A percentile compares a stretch with the other conserved stretches of the same genome.
Conservation (phyloP, 352 stramenopile species). For the Pythium scleroteichum region DNA sequence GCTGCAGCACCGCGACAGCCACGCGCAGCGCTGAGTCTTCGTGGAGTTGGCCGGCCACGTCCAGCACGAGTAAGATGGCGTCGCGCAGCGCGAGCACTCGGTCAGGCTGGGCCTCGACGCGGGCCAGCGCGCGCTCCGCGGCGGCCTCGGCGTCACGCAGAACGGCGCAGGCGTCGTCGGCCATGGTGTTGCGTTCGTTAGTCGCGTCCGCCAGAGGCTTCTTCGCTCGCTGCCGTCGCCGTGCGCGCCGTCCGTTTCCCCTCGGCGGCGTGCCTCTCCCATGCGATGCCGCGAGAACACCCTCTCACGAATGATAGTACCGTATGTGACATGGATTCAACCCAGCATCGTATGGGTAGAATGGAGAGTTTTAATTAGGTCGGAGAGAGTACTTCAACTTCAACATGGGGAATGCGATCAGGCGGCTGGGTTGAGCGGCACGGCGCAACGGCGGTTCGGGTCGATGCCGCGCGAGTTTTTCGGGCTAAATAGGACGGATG, state of each 20-base stretch:
- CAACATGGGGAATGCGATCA: conserved; percentile 17
- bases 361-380: conserved; percentile 15
- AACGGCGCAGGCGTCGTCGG: conserved; percentile 1
- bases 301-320: conserved; percentile 7
- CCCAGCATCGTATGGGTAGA: too few relatives aligned
- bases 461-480: conserved; percentile 36
- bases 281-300: conserved; percentile 17
- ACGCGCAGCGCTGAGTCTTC: conserved; percentile 1
- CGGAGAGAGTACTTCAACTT: conserved; percentile 22
- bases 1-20: conserved; percentile 2
- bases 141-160: conserved; percentile 23
- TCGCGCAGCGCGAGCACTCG: conserved; percentile 26
- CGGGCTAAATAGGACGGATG: conserved; percentile 31
- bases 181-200: neutral
- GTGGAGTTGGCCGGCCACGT: conserved; percentile 18
- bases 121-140: conserved; percentile 4
- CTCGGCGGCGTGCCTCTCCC: conserved; percentile 1
- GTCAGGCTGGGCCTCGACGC: conserved; percentile 18
- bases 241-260: neutral
- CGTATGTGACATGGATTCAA: neutral
- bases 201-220: neutral
- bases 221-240: neutral
- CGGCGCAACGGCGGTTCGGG: conserved; percentile 25
- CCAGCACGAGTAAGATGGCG: conserved; percentile 20
- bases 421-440: conserved; percentile 21